A percentile compares a stretch with the other conserved stretches of the same genome.
These are phyloP conservation scores for Candida neerlandica DNA, from an alignment of 1,139 yeast species.

Conservation along the genomic window DNA sequence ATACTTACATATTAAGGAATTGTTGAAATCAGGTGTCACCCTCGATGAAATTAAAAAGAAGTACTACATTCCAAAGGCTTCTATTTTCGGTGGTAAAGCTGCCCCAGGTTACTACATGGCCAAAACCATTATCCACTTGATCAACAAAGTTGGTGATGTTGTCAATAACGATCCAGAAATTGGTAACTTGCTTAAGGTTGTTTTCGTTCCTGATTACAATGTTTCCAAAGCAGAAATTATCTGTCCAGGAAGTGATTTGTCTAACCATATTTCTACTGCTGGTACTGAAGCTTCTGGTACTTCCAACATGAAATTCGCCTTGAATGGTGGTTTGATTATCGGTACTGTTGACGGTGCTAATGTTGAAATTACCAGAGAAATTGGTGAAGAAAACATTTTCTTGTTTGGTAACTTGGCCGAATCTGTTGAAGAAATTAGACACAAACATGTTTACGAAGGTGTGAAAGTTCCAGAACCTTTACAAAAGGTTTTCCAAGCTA, in stretches of 20 bases:
- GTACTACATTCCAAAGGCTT: constrained; percentile 73
- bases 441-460: constrained; percentile 65
- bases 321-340: constrained; percentile 90
- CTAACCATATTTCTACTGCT: constrained; percentile 96
- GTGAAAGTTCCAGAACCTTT: constrained; percentile 59
- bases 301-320: constrained; percentile 91
- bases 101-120: constrained; percentile 98
- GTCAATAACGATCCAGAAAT: constrained; percentile 77
- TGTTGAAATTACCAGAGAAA: constrained; percentile 91
- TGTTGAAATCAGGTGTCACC: constrained; percentile 49
- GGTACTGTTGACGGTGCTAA: constrained; percentile 98
- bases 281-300: constrained; percentile 98
- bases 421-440: constrained; percentile 83
- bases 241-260: constrained; percentile 85
- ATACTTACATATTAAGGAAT: constrained; percentile 72
- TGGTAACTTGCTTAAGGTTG: constrained; percentile 78
- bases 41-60: constrained; percentile 60
- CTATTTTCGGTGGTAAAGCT: constrained; percentile 90
- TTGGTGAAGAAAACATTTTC: constrained; percentile 91
- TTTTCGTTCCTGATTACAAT: constrained; percentile 87
- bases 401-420: constrained; percentile 90
- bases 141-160: constrained; percentile 79
- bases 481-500: constrained; percentile 62
- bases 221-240: constrained; percentile 93
- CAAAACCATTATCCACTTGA: constrained; percentile 81